These are phyloP conservation scores for Calonectria ilicicola DNA, from an alignment of 2,329 filamentous ascomycete genomes.

Conservation along the genomic window DNA sequence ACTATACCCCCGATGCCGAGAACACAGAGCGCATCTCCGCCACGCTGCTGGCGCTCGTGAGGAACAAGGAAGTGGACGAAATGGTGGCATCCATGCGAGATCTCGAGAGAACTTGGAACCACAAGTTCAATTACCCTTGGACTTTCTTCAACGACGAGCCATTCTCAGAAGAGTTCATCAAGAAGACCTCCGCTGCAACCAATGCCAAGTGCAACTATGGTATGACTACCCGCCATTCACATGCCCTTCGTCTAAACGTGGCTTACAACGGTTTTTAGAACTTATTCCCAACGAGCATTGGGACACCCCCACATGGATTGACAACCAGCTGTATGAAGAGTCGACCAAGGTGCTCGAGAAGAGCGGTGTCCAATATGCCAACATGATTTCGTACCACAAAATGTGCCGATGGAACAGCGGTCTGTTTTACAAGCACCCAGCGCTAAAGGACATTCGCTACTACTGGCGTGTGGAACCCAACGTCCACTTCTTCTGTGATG, in stretches of 20 bases:
- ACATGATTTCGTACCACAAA: conserved; percentile 92
- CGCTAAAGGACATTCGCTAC: conserved; percentile 83
- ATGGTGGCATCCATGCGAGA: conserved; percentile 92
- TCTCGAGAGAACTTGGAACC: conserved; percentile 94
- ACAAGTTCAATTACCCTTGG: conserved; percentile 99
- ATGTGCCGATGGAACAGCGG: conserved; percentile 99
- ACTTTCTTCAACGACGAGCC: conserved; percentile 98
- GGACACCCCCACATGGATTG: conserved; percentile 93
- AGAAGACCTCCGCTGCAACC: conserved; percentile 81
- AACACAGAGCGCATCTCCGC: conserved; percentile 91
- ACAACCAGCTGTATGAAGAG: conserved; percentile 85
- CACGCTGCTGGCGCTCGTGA: conserved; percentile 89
- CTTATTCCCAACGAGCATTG: conserved; percentile 95
- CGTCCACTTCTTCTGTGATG: conserved; percentile 98
- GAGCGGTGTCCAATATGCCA: conserved; percentile 89
- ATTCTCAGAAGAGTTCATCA: conserved; percentile 94
- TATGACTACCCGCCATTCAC: conserved; percentile 53
- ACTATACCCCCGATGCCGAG: conserved; percentile 81
- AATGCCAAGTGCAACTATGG: conserved; percentile 91
- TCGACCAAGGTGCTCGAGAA: conserved; percentile 86
- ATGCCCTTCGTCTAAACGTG: background rate
- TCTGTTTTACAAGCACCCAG: conserved; percentile 96
- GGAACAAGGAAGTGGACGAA: conserved; percentile 87
- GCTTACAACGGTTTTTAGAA: conserved; percentile 63
- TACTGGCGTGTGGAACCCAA: conserved; percentile 99